Base-by-base conservation (phyloP, 2,329 filamentous ascomycete species). In the Talaromyces rugulosus region DNA sequence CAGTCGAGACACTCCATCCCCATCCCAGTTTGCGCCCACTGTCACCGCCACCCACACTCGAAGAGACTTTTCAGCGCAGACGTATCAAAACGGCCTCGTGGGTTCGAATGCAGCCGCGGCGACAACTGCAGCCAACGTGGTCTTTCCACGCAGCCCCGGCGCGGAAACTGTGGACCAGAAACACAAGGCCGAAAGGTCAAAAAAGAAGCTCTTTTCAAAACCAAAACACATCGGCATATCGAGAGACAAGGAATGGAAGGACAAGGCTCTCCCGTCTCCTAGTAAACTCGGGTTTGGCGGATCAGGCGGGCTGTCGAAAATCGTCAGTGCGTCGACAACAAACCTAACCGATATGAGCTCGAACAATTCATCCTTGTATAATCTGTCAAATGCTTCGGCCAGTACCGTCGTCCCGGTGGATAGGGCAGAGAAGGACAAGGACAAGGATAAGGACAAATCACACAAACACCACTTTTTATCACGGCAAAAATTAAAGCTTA, bases 141-240 rank as follows among this genome's bases (percentile, higher is more conserved):
- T 81, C 1, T 88, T 87, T 68, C 86, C 86, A 12, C 76, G 83
- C 57, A 68, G 71, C 11, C 67, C 73, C 28, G 63, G 68, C 57
- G 62, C 68, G 53, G 64, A 69, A 52, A 61, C 67, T 12, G 58
- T 62, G 23, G 72, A 74, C 7, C 64, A 69, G 27, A 87, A 87
- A 69, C 77, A 75, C 44, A 80, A 82, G 63, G 83, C 83, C 62
- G 83, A 86, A 67, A 85, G 85, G 69, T 85, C 84, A 42, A 88
- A 88, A 75, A 88, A 87, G 82, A 89, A 89, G 72, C 77, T 89
- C 5, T 89, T 89, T 70, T 47, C 56, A 18, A 88, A 88, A 69
- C 86, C 86, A 1, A 88, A 88, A 74, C 84, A 83, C 65, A 87
- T 88, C 65, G 83, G 81, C 4, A 82, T 87, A 16, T 83, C 83